phyloP scores from a whole-genome alignment of 441 rosid species.

The Erodium moschatum region DNA sequence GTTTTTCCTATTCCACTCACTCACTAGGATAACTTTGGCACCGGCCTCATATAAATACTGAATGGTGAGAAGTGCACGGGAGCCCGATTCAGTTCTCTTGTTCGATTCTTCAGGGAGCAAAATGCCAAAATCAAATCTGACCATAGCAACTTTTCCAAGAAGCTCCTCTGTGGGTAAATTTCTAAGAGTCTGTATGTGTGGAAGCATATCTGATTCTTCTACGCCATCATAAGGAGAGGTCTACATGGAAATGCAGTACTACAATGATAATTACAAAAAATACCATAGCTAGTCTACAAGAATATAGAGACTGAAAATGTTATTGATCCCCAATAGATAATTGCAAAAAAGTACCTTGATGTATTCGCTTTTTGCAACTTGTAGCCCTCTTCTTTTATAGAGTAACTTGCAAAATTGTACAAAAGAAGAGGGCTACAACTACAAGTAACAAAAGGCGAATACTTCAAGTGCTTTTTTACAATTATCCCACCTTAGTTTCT shows the following conservation, averaged over 20 bases:
- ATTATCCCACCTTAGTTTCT: too few relatives aligned
- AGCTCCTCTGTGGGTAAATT: slow-evolving; percentile 46
- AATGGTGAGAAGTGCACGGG: slow-evolving; percentile 37
- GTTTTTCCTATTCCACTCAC: slow-evolving; percentile 40
- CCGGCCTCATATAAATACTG: slow-evolving; percentile 40
- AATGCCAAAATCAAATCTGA: slow-evolving; percentile 53
- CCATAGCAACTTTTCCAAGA: slow-evolving; percentile 51
- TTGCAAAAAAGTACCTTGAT: too few relatives aligned
- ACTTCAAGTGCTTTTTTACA: too few relatives aligned
- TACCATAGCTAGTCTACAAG: slow-evolving; percentile 7
- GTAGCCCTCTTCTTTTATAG: too few relatives aligned
- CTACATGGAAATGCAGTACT: slow-evolving; percentile 26
- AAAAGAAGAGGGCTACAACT: too few relatives aligned
- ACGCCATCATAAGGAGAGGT: slow-evolving; percentile 23
- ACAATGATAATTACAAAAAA: not conserved
- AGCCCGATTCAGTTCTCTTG: slow-evolving; percentile 28
- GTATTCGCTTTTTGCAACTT: too few relatives aligned
- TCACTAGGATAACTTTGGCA: slow-evolving; percentile 45
- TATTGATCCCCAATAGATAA: not conserved
- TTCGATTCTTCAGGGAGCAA: slow-evolving; percentile 36
- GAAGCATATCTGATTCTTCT: slow-evolving; percentile 34
- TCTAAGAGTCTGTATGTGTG: slow-evolving; percentile 50
- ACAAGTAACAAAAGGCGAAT: too few relatives aligned
- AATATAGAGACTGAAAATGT: slow-evolving; percentile 4
- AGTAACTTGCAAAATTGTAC: too few relatives aligned